These are phyloP conservation scores for Bathelium albidoporum DNA, from an alignment of 495 filamentous ascomycete genomes.

Conservation along the genomic window DNA sequence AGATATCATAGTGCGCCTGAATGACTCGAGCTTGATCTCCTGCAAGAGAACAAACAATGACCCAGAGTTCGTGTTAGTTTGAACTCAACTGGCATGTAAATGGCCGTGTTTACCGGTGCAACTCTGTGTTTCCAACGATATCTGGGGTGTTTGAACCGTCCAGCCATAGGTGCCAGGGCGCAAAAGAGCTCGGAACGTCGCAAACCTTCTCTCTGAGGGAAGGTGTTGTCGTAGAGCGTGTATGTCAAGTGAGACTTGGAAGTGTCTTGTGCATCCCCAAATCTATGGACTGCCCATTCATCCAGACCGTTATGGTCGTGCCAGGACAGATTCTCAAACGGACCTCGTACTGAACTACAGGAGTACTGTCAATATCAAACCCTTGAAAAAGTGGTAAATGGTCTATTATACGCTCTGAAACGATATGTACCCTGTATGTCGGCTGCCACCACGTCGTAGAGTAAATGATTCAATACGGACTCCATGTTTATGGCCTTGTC, in stretches of 20 bases:
- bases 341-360: background rate
- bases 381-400: background rate
- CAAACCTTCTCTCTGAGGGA: background rate
- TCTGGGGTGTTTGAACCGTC: background rate
- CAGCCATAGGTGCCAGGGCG: background rate
- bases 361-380: background rate
- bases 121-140: background rate
- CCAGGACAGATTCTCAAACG: background rate
- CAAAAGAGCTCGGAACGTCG: background rate
- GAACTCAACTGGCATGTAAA: background rate
- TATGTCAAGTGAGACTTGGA: background rate
- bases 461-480: background rate
- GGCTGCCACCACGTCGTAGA: background rate
- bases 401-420: background rate
- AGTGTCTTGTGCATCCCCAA: background rate
- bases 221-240: background rate
- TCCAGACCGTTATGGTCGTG: background rate
- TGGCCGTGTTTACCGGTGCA: background rate
- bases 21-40: background rate
- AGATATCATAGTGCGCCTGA: background rate
- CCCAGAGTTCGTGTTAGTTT: background rate
- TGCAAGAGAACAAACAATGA: background rate
- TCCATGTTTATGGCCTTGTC: background rate
- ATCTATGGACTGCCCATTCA: background rate
- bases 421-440: background rate